Evolutionary conservation across 2,329 filamentous ascomycete genomes (phyloP).

Genomic region (Alternaria dauci): DNA sequence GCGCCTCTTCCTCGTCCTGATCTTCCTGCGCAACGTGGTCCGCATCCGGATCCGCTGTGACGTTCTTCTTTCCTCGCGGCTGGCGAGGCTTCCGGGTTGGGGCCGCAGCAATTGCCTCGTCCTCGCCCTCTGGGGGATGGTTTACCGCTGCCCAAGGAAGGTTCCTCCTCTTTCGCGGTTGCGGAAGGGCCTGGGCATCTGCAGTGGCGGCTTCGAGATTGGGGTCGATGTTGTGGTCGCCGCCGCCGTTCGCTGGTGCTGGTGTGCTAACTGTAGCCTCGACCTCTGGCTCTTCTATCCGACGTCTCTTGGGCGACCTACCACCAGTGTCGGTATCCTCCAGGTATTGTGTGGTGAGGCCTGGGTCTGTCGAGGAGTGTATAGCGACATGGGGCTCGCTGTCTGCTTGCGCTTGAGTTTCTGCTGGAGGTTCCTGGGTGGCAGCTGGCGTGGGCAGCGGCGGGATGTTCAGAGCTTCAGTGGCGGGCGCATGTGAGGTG

Average conservation of each 20-base stretch:
- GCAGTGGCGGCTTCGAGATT: not conserved
- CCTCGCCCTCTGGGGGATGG: slow-evolving; percentile 23
- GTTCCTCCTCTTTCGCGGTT: slow-evolving; percentile 16
- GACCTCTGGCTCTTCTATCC: slow-evolving; percentile 20
- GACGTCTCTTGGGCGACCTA: slow-evolving; percentile 34
- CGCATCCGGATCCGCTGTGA: slow-evolving; percentile 3
- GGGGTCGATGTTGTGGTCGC: not conserved
- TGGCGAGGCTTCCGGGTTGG: slow-evolving; percentile 24
- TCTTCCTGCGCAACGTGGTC: slow-evolving; percentile 23
- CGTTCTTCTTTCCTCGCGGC: slow-evolving; percentile 19
- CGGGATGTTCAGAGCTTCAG: slow-evolving; percentile 19
- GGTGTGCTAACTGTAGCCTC: not conserved
- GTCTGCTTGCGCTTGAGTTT: not conserved
- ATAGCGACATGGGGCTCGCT: not conserved
- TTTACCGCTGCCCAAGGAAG: slow-evolving; percentile 46
- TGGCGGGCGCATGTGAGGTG: slow-evolving; percentile 17
- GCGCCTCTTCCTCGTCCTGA: slow-evolving; percentile 20
- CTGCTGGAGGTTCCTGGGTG: slow-evolving; percentile 30
- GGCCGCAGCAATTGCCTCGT: slow-evolving; percentile 14
- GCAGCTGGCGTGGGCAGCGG: slow-evolving; percentile 37
- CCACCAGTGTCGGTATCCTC: slow-evolving; percentile 20
- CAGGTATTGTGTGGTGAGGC: slow-evolving; percentile 11
- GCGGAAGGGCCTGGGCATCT: slow-evolving; percentile 13
- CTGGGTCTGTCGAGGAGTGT: not conserved
- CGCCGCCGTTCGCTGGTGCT: not conserved